phyloP scores from a whole-genome alignment of 2,329 filamentous ascomycete species.

The Cladorrhinum sp. region DNA sequence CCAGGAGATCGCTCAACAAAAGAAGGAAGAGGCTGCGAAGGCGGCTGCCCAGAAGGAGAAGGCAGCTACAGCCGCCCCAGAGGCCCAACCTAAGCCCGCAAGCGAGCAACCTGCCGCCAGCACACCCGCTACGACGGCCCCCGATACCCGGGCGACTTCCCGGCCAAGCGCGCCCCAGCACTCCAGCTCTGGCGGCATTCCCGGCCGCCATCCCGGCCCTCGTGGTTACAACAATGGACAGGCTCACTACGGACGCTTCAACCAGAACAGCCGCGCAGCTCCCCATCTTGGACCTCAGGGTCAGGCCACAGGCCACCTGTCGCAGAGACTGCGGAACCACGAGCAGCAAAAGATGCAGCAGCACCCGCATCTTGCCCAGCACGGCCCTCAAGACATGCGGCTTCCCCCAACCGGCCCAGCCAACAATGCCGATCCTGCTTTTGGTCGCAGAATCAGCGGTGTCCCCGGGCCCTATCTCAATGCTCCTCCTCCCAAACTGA shows the following conservation, averaged over 20 bases:
- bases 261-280: slow-evolving; percentile 46
- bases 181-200: slow-evolving; percentile 29
- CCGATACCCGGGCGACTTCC: slow-evolving; percentile 21
- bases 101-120: slow-evolving; percentile 25
- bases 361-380: slow-evolving; percentile 28
- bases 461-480: slow-evolving; percentile 48
- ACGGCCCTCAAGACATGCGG: slow-evolving; percentile 44
- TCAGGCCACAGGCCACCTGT: slow-evolving; percentile 45
- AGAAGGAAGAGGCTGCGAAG: slow-evolving; percentile 41
- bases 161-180: slow-evolving; percentile 37
- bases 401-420: slow-evolving; percentile 72
- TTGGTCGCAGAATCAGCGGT: slow-evolving; percentile 52
- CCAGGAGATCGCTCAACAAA: slow-evolving; percentile 52
- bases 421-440: slow-evolving; percentile 50
- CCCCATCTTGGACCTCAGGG: slow-evolving; percentile 41
- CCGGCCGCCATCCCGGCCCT: slow-evolving; percentile 45
- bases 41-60: slow-evolving; percentile 50
- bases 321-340: slow-evolving; percentile 49
- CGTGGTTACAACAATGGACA: slow-evolving; percentile 50
- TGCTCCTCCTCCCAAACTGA: slow-evolving; percentile 48
- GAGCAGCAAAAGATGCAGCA: slow-evolving; percentile 52
- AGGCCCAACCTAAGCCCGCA: slow-evolving; percentile 41
- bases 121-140: slow-evolving; percentile 17
- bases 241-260: slow-evolving; percentile 45
- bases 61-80: slow-evolving; percentile 42